phyloP scores from a whole-genome alignment of 148 eudicot genomes.

The Vaccinium vitisidaea region DNA sequence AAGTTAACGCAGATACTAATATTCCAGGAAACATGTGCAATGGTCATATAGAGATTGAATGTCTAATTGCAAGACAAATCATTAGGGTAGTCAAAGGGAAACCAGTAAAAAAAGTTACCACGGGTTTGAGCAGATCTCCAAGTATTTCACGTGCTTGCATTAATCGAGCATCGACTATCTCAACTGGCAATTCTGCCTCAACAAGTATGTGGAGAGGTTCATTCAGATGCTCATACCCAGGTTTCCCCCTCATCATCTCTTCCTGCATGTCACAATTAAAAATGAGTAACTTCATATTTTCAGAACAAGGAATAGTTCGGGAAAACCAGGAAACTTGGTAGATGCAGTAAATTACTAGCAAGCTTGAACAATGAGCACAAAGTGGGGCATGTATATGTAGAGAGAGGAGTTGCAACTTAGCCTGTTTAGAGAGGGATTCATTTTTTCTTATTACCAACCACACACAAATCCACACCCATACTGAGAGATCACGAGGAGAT shows the following conservation, averaged over 20 bases:
- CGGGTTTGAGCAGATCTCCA: conserved; percentile 93
- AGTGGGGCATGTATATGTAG: not conserved
- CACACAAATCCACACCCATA: not conserved
- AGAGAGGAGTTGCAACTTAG: not conserved
- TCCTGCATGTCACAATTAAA: conserved; percentile 46
- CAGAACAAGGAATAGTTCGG: conserved; percentile 1
- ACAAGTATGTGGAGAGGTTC: conserved; percentile 96
- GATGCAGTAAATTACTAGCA: not conserved
- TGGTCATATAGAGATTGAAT: not conserved
- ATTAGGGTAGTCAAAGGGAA: not conserved
- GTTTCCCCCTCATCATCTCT: conserved; percentile 97
- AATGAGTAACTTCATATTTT: not conserved
- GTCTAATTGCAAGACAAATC: not conserved
- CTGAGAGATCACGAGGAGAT: not conserved
- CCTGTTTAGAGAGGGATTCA: not conserved
- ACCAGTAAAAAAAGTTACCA: conserved; percentile 49
- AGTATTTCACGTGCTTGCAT: conserved; percentile 96
- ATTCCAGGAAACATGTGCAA: not conserved
- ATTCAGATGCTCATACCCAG: conserved; percentile 93
- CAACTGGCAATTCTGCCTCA: conserved; percentile 93
- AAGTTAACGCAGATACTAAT: not conserved
- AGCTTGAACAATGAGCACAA: not conserved
- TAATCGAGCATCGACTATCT: conserved; percentile 82
- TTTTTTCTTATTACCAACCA: not conserved
- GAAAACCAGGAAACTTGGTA: not conserved